These are phyloP conservation scores for Pleoardoris graminearum DNA, from an alignment of 2,329 filamentous ascomycete species.

Conservation along the genomic window DNA sequence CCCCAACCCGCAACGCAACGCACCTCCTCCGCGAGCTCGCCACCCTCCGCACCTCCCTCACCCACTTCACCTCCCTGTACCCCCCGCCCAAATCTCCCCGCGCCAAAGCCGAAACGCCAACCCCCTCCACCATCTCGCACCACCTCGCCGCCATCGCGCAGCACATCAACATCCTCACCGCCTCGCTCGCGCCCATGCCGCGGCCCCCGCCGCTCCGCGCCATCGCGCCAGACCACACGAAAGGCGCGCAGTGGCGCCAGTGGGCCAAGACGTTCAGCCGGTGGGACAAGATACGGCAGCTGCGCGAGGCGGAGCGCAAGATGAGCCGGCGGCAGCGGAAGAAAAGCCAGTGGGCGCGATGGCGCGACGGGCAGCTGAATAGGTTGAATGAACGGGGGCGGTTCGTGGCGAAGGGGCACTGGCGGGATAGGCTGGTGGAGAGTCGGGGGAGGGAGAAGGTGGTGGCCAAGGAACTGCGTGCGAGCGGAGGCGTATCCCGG, in stretches of 20 bases:
- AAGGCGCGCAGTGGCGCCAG: background rate
- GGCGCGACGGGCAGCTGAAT: background rate
- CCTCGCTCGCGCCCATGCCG: background rate
- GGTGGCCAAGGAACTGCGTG: no score
- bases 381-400: background rate
- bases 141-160: background rate
- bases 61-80: background rate
- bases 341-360: background rate
- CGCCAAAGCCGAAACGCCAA: background rate
- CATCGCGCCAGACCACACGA: background rate
- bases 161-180: background rate
- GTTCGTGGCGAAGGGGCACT: background rate
- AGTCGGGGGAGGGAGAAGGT: background rate
- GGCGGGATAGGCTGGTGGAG: background rate
- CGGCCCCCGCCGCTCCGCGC: background rate
- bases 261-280: conserved; percentile 1
- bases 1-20: conserved; percentile 1
- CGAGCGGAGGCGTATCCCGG: no score
- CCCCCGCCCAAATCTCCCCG: background rate
- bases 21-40: conserved; percentile 1
- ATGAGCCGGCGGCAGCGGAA: background rate
- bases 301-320: background rate
- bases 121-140: background rate
- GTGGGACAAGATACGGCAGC: background rate
- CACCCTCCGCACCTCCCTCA: background rate